A percentile compares a stretch with the other conserved stretches of the same genome.
Conservation (phyloP, 768 basidiomycete genomes). For the Amanita jacksonii region DNA sequence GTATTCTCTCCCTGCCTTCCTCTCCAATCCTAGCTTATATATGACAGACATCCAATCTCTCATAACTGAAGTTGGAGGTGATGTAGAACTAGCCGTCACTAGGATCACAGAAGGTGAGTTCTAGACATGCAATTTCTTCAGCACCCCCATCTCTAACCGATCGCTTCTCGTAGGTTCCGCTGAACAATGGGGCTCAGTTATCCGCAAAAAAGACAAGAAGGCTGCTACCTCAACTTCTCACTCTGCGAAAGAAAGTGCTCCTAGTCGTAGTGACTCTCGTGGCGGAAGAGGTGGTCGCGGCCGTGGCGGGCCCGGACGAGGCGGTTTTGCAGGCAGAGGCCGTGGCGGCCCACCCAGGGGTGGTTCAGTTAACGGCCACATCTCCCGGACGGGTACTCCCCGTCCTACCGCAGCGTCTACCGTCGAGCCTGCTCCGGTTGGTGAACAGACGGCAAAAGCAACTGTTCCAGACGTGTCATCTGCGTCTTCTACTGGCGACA, state of each 20-base stretch:
- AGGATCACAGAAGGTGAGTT: conserved; percentile 68
- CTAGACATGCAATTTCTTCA: background rate
- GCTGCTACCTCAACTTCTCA: conserved; percentile 26
- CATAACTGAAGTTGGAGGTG: conserved; percentile 58
- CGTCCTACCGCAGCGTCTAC: conserved; percentile 16
- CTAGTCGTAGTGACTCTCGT: conserved; percentile 44
- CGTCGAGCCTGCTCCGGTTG: conserved; percentile 16
- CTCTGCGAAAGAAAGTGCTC: conserved; percentile 42
- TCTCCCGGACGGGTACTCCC: conserved; percentile 25
- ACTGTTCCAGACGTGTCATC: conserved; percentile 12
- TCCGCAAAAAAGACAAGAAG: conserved; percentile 87
- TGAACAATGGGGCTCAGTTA: conserved; percentile 77
- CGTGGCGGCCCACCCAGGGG: conserved; percentile 41
- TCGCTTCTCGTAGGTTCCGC: conserved; percentile 42
- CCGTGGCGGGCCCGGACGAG: conserved; percentile 51
- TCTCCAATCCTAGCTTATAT: conserved; percentile 18
- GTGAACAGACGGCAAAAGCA: conserved; percentile 20
- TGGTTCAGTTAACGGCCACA: conserved; percentile 31
- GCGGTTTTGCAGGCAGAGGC: conserved; percentile 38
- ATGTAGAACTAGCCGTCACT: conserved; percentile 59
- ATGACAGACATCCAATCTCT: conserved; percentile 57
- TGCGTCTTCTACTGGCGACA: conserved; percentile 15
- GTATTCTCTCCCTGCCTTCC: conserved; percentile 23
- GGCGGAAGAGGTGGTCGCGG: conserved; percentile 53
- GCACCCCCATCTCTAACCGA: conserved; percentile 8